A percentile compares a stretch with the other conserved stretches of the same genome.
phyloP scores from a whole-genome alignment of 1,284 basidiomycete genomes.

The Leccinum insolens region DNA sequence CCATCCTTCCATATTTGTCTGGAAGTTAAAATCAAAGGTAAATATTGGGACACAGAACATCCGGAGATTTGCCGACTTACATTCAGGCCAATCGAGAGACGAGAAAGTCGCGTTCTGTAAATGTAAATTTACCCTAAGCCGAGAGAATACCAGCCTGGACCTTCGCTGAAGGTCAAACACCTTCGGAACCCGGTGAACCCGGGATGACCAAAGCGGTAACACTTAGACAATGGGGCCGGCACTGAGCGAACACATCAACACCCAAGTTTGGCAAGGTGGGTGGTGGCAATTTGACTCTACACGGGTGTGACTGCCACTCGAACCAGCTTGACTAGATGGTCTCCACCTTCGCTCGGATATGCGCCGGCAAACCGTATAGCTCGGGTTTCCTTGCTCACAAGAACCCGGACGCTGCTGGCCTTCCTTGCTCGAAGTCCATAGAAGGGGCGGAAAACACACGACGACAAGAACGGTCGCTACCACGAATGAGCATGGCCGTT shows the following conservation, averaged over 20 bases:
- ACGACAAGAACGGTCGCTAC: background rate
- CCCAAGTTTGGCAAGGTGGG: background rate
- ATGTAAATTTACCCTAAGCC: background rate
- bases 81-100: background rate
- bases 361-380: background rate
- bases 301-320: background rate
- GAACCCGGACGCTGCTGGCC: background rate
- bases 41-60: background rate
- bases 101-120: too few species aligned
- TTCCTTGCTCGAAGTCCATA: background rate
- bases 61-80: background rate
- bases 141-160: background rate
- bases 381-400: background rate
- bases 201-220: background rate
- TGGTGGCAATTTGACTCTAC: background rate
- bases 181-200: background rate
- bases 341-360: background rate
- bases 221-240: background rate
- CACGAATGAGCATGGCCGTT: background rate
- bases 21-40: too few species aligned
- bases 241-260: background rate
- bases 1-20: background rate
- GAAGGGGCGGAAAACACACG: background rate
- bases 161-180: background rate
- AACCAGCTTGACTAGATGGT: background rate